These are phyloP conservation scores for Tricholoma sp. DNA, from an alignment of 768 basidiomycete genomes.

Conservation along the genomic window DNA sequence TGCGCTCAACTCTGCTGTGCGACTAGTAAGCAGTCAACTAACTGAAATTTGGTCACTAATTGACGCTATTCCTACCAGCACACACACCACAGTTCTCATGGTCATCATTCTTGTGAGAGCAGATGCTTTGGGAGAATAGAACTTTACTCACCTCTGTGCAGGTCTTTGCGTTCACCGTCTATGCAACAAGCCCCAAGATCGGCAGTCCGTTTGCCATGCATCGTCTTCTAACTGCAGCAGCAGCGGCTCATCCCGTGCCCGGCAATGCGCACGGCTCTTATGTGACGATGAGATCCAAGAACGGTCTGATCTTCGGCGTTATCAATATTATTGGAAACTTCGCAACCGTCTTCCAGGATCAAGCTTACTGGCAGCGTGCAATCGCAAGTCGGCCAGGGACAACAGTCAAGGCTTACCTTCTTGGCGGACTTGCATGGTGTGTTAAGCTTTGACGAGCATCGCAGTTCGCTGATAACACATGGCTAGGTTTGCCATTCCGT, in stretches of 20 bases:
- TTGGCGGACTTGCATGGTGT: constrained; percentile 85
- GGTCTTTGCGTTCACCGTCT: constrained; percentile 69
- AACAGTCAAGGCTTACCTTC: constrained; percentile 87
- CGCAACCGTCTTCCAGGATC: constrained; percentile 49
- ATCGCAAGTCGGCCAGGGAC: constrained; percentile 80
- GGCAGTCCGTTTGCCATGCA: constrained; percentile 79
- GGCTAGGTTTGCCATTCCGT: constrained; percentile 76
- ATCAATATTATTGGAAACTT: constrained; percentile 90
- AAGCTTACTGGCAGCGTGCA: constrained; percentile 90
- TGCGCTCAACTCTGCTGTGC: constrained; percentile 80
- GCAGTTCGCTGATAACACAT: not conserved
- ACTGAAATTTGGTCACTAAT: not conserved
- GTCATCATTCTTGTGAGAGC: constrained; percentile 64
- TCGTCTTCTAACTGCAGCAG: constrained; percentile 60
- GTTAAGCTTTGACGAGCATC: constrained; percentile 8
- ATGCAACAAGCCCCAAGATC: constrained; percentile 73
- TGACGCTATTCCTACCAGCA: constrained; percentile 37
- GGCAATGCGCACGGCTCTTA: constrained; percentile 89
- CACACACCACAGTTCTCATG: constrained; percentile 83
- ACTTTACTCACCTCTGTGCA: not conserved
- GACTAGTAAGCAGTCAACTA: constrained; percentile 58
- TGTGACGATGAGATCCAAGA: constrained; percentile 71
- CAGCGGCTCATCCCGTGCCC: constrained; percentile 50
- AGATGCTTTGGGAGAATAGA: not conserved
- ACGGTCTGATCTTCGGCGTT: constrained; percentile 78